Evolutionary conservation across 331 rosid genomes (phyloP).

Genomic region (Erythrophleum ivorense): DNA sequence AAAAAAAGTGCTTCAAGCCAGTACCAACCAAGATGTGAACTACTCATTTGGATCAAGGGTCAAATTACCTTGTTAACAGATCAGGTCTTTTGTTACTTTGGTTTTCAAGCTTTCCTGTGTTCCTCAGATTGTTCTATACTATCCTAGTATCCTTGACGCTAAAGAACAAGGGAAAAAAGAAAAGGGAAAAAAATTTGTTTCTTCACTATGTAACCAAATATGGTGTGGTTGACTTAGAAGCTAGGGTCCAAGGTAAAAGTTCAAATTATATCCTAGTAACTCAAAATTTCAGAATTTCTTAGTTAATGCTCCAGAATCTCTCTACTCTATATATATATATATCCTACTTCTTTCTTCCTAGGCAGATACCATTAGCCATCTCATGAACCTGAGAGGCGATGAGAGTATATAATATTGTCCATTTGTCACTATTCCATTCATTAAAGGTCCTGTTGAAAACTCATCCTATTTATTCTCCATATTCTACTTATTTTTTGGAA

Average conservation of each 20-base stretch:
- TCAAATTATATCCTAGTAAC: background rate
- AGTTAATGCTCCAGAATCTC: conserved; percentile 9
- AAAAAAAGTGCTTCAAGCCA: background rate
- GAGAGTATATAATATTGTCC: too few species aligned
- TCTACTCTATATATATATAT: background rate
- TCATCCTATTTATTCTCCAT: background rate
- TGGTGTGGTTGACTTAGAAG: background rate
- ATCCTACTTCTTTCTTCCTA: too few species aligned
- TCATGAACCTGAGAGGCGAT: too few species aligned
- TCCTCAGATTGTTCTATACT: background rate
- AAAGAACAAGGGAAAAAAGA: background rate
- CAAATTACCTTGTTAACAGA: background rate
- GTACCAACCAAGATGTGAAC: background rate
- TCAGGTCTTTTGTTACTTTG: background rate
- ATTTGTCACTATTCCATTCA: too few species aligned
- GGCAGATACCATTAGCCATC: too few species aligned
- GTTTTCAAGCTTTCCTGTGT: background rate
- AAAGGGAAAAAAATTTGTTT: too few species aligned
- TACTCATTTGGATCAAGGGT: conserved; percentile 11
- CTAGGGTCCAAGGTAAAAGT: background rate
- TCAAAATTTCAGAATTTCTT: background rate
- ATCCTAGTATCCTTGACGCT: background rate
- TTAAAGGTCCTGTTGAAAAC: background rate
- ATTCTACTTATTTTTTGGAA: background rate
- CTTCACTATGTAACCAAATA: background rate